Conservation (phyloP, 495 filamentous ascomycete genomes). For the Annulohypoxylon maeteangense region DNA sequence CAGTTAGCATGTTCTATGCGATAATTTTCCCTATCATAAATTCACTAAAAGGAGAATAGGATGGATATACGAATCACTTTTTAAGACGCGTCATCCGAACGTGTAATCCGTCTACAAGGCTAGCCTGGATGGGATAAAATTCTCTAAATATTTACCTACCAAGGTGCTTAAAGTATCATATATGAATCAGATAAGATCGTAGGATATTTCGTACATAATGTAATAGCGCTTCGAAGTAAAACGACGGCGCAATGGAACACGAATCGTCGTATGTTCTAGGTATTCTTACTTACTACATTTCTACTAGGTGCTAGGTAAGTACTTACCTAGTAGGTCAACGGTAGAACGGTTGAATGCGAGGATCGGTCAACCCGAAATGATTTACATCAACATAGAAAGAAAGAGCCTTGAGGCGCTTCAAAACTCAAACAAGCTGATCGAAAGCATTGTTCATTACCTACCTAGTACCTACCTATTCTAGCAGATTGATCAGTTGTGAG, state of each 20-base stretch:
- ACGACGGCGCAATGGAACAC: constrained; percentile 19
- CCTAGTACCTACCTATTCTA: too few species aligned
- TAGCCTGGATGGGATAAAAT: neutral
- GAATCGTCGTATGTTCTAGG: constrained; percentile 8
- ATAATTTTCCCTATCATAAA: neutral
- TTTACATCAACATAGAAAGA: neutral
- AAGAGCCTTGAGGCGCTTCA: neutral
- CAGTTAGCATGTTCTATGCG: neutral
- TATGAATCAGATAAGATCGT: neutral
- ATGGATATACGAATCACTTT: constrained; percentile 10
- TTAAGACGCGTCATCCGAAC: constrained; percentile 30
- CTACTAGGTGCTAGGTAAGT: neutral
- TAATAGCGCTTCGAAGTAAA: constrained; percentile 19
- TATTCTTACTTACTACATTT: neutral
- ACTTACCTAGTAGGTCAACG: neutral
- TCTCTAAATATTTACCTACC: neutral
- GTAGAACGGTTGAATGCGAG: constrained; percentile 36
- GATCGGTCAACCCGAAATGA: constrained; percentile 27
- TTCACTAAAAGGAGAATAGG: neutral
- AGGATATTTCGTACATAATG: neutral
- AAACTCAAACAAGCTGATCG: neutral
- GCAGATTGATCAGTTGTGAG: neutral
- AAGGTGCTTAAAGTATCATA: neutral
- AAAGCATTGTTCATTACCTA: neutral
- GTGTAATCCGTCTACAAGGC: constrained; percentile 3